Evolutionary conservation across 2,329 filamentous ascomycete genomes (phyloP), one percentile per base, ranked within the genome.

Genomic region (Colletotrichum chrysophilum): DNA sequence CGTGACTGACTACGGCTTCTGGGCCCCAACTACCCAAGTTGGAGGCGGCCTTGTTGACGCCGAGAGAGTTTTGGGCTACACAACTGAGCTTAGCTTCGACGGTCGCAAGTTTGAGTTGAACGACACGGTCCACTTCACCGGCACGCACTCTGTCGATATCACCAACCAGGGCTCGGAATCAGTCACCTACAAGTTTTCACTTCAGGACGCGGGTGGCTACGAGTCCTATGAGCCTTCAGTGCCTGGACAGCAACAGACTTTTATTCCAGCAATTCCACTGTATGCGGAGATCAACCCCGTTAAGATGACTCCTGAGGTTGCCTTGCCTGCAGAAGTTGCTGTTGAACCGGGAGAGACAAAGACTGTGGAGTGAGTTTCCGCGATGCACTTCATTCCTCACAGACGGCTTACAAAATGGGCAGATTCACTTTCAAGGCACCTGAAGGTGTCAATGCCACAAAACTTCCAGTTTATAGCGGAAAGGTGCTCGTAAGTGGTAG

Each of bases 21-120:
- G 58, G 60, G 69, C 69, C 9, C 69, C 69, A 12, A 28, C 69
- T 12, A 56, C 56, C 10, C 89, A 82, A 80, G 86, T 84, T 76
- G 88, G 88, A 43, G 86, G 83, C 6, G 89, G 88, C 5, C 81
- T 89, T 6, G 82, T 89, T 24, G 83, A 89, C 74, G 87, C 87
- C 5, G 84, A 82, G 77, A 86, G 87, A 64, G 83, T 88, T 18
- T 80, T 89, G 10, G 82, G 85, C 32, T 84, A 86, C 48, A 83
- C 81, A 5, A 85, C 84, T 1, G 70, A 81, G 36, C 78, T 88
- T 38, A 81, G 80, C 36, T 87, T 85, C 10, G 84, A 85, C 28
- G 67, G 67, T 1, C 55, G 67, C 10, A 85, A 86, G 14, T 85
- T 90, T 62, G 83, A 86, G 13, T 84, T 90, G 70, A 88, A 87